phyloP scores from a whole-genome alignment of 352 stramenopile genomes.

The Globisporangium takayamanum region DNA sequence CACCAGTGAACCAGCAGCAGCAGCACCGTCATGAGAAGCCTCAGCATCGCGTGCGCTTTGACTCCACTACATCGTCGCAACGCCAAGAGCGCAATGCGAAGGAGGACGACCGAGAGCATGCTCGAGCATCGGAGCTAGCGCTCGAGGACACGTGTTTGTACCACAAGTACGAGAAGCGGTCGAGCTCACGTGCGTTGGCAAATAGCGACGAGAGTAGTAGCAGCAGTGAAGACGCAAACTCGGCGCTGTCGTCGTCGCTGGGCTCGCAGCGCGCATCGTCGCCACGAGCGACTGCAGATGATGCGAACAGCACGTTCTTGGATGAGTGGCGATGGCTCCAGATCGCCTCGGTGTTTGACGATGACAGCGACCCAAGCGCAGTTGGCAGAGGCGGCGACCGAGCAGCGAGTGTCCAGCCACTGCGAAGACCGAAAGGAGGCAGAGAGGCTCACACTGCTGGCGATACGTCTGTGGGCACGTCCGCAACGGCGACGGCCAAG shows the following conservation, averaged over 20 bases:
- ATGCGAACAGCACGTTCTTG: conserved; percentile 11
- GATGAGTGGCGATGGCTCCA: conserved; percentile 13
- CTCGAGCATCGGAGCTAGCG: neutral
- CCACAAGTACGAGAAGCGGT: conserved; percentile 7
- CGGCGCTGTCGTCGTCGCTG: neutral
- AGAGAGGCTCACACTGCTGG: neutral
- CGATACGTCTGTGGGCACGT: neutral
- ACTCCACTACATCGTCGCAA: neutral
- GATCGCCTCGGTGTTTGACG: conserved; percentile 8
- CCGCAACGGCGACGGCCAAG: conserved; percentile 2
- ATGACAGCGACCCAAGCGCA: neutral
- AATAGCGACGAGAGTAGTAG: neutral
- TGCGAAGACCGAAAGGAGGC: neutral
- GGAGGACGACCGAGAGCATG: neutral
- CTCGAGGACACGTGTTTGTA: conserved; percentile 12
- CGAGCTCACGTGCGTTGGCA: neutral
- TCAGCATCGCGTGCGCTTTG: conserved; percentile 8
- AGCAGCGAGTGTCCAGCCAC: neutral
- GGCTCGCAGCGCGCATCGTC: neutral
- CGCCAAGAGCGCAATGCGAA: neutral
- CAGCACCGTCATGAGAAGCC: neutral
- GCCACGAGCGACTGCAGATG: conserved; percentile 3
- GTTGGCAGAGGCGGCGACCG: neutral
- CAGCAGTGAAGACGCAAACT: neutral
- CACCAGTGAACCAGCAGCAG: neutral